Percentiles rank a stretch among this genome's conserved stretches.
These are phyloP conservation scores for Nadsonia commutata DNA, from an alignment of 1,139 yeast species.

Conservation along the genomic window DNA sequence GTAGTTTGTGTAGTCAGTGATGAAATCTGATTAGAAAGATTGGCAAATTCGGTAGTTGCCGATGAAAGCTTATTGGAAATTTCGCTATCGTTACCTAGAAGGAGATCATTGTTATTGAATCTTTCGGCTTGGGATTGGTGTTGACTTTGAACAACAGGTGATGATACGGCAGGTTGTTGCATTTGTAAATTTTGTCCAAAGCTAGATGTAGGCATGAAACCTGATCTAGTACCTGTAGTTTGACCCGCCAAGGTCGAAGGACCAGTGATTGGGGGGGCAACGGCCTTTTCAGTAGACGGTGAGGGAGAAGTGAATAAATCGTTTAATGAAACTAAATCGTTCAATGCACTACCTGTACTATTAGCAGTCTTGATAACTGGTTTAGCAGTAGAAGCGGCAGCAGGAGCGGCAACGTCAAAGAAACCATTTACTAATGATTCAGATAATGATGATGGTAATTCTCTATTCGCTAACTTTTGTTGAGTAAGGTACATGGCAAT, in stretches of 20 bases:
- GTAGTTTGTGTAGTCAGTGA: slow-evolving; percentile 67
- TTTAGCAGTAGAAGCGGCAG: slow-evolving; percentile 7
- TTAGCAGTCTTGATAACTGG: slow-evolving; percentile 2
- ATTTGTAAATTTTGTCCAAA: slow-evolving; percentile 39
- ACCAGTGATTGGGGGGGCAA: slow-evolving; percentile 17
- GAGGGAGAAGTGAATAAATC: slow-evolving; percentile 28
- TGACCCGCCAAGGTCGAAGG: background rate
- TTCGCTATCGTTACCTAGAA: slow-evolving; percentile 39
- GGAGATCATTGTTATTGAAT: slow-evolving; percentile 27
- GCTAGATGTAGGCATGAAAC: slow-evolving; percentile 45
- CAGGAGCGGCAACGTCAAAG: slow-evolving; percentile 8
- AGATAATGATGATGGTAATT: slow-evolving; percentile 45
- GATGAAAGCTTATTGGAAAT: slow-evolving; percentile 55
- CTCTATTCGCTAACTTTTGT: slow-evolving; percentile 61
- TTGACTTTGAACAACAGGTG: slow-evolving; percentile 26
- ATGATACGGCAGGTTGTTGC: slow-evolving; percentile 1
- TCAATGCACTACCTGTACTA: slow-evolving; percentile 12
- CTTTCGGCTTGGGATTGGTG: background rate
- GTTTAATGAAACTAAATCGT: slow-evolving; percentile 21
- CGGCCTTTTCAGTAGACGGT: slow-evolving; percentile 26
- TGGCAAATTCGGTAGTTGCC: slow-evolving; percentile 78
- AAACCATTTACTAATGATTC: slow-evolving; percentile 17
- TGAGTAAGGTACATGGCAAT: slow-evolving; percentile 90
- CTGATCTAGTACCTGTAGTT: background rate
- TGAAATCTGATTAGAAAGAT: slow-evolving; percentile 69